Evolutionary conservation across 208 protist genomes (phyloP).

Genomic region (Acanthamoeba castellanii): DNA sequence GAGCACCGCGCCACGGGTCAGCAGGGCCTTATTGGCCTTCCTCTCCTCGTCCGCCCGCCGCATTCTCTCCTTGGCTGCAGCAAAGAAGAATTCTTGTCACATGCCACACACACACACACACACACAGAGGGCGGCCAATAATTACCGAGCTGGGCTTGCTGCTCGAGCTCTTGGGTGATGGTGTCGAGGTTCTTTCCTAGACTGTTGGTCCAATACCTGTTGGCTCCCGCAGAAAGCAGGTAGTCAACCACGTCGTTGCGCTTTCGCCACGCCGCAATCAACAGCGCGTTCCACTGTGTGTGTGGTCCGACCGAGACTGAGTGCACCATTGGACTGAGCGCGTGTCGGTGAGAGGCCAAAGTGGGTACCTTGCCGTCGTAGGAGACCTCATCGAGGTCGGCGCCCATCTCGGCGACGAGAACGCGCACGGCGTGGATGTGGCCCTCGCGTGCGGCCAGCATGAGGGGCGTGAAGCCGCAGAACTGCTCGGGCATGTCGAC

Average conservation of each 20-base stretch:
- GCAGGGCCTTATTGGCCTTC: neutral
- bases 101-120: no score
- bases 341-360: neutral
- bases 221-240: neutral
- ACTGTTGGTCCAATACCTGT: neutral
- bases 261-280: conserved; percentile 1
- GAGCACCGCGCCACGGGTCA: neutral
- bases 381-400: neutral
- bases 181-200: neutral
- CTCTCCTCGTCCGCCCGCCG: neutral
- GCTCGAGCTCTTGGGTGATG: neutral
- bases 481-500: neutral
- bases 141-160: neutral
- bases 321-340: no score
- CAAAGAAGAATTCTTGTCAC: neutral
- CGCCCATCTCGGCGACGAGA: neutral
- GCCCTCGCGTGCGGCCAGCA: conserved; percentile 20
- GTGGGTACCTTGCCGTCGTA: neutral
- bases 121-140: neutral
- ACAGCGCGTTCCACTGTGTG: neutral
- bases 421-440: neutral
- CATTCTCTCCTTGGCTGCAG: neutral
- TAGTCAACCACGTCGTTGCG: neutral
- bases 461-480: conserved; percentile 27
- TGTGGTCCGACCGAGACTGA: neutral